phyloP scores from a whole-genome alignment of 1,139 yeast species.

The Kluyveromyces sp. region DNA sequence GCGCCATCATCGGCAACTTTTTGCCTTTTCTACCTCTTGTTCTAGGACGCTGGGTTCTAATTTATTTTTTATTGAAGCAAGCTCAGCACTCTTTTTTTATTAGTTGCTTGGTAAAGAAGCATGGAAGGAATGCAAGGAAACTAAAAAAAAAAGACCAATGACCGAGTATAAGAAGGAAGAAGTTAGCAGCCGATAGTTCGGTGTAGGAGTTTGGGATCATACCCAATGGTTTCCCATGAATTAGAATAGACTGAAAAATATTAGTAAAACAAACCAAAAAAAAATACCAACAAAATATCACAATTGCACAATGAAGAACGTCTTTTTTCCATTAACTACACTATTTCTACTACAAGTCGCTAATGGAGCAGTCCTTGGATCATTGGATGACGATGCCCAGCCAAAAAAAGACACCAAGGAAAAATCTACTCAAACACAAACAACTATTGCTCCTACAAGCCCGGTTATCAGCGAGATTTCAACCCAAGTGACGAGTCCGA shows the following conservation, averaged over 20 bases:
- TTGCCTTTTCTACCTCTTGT: background rate
- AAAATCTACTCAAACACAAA: slow-evolving; percentile 6
- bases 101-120: background rate
- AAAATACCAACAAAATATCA: background rate
- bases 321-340: background rate
- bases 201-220: background rate
- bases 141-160: background rate
- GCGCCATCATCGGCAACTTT: background rate
- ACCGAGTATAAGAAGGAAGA: background rate
- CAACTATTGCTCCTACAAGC: slow-evolving; percentile 1
- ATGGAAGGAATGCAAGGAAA: background rate
- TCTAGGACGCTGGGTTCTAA: background rate
- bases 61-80: background rate
- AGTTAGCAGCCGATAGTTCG: background rate
- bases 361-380: background rate
- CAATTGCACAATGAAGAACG: background rate
- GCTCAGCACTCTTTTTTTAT: background rate
- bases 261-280: no score
- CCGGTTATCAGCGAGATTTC: no score
- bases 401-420: background rate
- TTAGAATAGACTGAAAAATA: no score
- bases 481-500: no score
- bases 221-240: no score
- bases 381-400: slow-evolving; percentile 2
- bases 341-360: background rate